Evolutionary conservation across 1,139 yeast species (phyloP).

Genomic region (Blastobotrys apis): DNA sequence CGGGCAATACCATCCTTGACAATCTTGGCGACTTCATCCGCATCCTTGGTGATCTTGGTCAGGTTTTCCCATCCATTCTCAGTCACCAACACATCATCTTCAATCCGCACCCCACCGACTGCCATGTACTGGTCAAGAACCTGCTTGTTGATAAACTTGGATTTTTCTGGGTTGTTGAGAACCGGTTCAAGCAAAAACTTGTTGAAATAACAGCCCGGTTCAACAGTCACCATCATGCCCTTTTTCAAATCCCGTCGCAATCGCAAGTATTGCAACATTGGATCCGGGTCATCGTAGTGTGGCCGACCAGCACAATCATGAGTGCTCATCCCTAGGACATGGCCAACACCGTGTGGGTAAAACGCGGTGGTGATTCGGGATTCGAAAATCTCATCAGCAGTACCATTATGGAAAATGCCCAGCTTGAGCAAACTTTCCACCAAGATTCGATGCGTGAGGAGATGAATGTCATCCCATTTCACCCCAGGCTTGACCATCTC

Average conservation of each 20-base stretch:
- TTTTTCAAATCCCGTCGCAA: constrained; percentile 65
- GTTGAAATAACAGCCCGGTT: constrained; percentile 92
- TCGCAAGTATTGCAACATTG: constrained; percentile 70
- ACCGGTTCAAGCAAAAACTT: constrained; percentile 70
- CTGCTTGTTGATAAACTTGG: constrained; percentile 58
- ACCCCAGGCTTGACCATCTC: constrained; percentile 72
- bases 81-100: constrained; percentile 84
- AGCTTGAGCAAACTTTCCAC: constrained; percentile 65
- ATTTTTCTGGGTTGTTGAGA: constrained; percentile 52
- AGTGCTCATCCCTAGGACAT: constrained; percentile 87
- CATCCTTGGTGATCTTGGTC: constrained; percentile 79
- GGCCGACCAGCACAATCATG: constrained; percentile 93
- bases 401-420: constrained; percentile 70
- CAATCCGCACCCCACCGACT: constrained; percentile 94
- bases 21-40: constrained; percentile 71
- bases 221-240: constrained; percentile 89
- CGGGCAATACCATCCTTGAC: constrained; percentile 67
- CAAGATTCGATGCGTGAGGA: constrained; percentile 71
- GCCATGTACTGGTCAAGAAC: constrained; percentile 74
- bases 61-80: constrained; percentile 72
- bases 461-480: constrained; percentile 79
- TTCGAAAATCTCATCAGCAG: constrained; percentile 61
- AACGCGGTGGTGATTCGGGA: constrained; percentile 72
- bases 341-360: constrained; percentile 96
- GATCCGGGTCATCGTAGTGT: constrained; percentile 77